Base-by-base conservation (phyloP, 1,284 basidiomycete genomes). In the Trichosporon sp. region DNA sequence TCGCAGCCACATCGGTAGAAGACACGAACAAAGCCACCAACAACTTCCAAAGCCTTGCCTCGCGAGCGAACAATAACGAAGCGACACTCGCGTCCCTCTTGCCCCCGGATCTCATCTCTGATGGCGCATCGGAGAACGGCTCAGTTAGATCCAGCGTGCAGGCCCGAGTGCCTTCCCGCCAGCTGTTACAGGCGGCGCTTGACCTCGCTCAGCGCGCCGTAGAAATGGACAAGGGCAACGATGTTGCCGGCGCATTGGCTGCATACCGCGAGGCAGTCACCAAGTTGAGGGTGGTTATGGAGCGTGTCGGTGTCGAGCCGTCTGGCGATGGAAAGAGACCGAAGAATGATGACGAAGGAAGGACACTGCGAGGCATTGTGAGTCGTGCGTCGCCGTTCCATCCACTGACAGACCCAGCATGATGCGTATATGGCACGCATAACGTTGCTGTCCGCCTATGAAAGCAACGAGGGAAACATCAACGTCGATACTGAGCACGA, bases 181-280 rank as follows among this genome's bases (percentile, higher is more conserved):
- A 78, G 54, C 67, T 81, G 13, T 66, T 81, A 1, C 79, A 80
- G 65, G 70, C 74, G 2, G 80, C 80, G 0, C 70, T 81, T 27
- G 77, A 80, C 64, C 74, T 81, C 14, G 80, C 80, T 0, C 79
- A 81, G 52, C 67, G 69, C 33, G 80, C 80, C 0, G 80, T 81
- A n/a, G 78, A 80, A 66, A 75, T 78, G 73, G 80, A 81, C 66
- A 75, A 76, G 63, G 72, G 69, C 25, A 80, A 80, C 60, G 78
- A 80, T 64, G 79, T 81, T 9, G 60, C 66, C 0, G 78, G 79
- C 4, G 80, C 80, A 0, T 65, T 81, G 14, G 70, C 66, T 4
- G 76, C 77, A 31, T 81, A 81, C 62, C 66, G 73, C 8, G 78
- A 80, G 52, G 80, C 80, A 1, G 79, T 81, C 2, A 64, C 62